Conservation (phyloP, 345 rosid genomes). For the Rhodamnia argentea region DNA sequence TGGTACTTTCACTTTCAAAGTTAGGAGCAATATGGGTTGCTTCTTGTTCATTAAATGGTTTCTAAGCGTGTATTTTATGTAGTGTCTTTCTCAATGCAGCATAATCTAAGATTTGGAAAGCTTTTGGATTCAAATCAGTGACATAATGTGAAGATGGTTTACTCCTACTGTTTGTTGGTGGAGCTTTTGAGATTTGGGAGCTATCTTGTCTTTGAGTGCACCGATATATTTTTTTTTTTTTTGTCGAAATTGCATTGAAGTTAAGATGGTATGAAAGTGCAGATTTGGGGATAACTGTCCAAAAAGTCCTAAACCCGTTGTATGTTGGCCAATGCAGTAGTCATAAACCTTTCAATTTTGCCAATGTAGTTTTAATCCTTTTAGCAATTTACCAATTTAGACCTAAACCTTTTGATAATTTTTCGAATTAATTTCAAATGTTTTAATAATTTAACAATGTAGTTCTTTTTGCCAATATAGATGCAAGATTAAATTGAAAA, state of each 20-base stretch:
- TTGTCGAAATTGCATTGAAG: not conserved
- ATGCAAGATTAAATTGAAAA: too few relatives aligned
- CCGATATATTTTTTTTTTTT: not conserved
- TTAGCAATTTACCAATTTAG: too few relatives aligned
- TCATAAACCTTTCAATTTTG: too few relatives aligned
- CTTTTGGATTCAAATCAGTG: not conserved
- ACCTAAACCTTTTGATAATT: too few relatives aligned
- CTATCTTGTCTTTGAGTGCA: not conserved
- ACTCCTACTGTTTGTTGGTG: not conserved
- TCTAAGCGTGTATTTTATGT: not conserved
- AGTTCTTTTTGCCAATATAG: too few relatives aligned
- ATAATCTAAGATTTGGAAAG: not conserved
- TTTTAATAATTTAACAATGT: too few relatives aligned
- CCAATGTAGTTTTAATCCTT: too few relatives aligned
- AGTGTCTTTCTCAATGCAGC: not conserved
- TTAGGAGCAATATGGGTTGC: too few relatives aligned
- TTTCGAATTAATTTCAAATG: too few relatives aligned
- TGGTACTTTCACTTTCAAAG: not conserved
- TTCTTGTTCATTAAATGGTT: not conserved
- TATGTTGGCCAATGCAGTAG: too few relatives aligned
- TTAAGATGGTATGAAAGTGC: not conserved
- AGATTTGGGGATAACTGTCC: not conserved
- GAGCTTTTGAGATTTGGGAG: not conserved
- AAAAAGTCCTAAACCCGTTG: too few relatives aligned
- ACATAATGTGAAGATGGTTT: not conserved